Conservation (phyloP, 192 early-diverging fungal genomes). For the Coemansia guatemalensis region DNA sequence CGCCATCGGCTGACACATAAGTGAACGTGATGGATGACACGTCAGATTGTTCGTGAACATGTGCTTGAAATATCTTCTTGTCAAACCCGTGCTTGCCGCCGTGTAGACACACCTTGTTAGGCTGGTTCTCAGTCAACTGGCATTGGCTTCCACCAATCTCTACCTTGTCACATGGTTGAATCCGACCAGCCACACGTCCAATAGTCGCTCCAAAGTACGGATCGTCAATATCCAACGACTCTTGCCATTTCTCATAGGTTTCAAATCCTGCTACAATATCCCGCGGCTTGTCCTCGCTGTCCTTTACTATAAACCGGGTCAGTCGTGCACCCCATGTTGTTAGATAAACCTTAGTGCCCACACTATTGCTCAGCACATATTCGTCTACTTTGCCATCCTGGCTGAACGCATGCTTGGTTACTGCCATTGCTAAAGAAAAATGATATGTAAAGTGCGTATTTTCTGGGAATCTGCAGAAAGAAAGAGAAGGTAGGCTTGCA, state of each 20-base stretch:
- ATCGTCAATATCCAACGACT: constrained; percentile 50
- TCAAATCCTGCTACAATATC: constrained; percentile 81
- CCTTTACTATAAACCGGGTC: constrained; percentile 63
- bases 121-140: constrained; percentile 64
- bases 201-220: constrained; percentile 81
- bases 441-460: no score
- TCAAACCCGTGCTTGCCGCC: constrained; percentile 77
- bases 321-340: constrained; percentile 69
- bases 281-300: constrained; percentile 51
- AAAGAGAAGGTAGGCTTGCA: no score
- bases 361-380: constrained; percentile 32
- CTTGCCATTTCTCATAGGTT: constrained; percentile 56
- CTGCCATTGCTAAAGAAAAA: no score
- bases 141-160: constrained; percentile 60
- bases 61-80: constrained; percentile 60
- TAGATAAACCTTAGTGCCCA: constrained; percentile 37
- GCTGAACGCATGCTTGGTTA: constrained; percentile 40
- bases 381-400: constrained; percentile 30
- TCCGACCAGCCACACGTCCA: constrained; percentile 72
- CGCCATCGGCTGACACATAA: constrained; percentile 64
- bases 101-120: constrained; percentile 74
- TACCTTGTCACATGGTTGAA: constrained; percentile 56
- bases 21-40: constrained; percentile 60
- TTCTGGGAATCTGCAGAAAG: no score
- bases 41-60: constrained; percentile 32